Evolutionary conservation across 257 asterid species (phyloP).

Genomic region (Plantago elongata): DNA sequence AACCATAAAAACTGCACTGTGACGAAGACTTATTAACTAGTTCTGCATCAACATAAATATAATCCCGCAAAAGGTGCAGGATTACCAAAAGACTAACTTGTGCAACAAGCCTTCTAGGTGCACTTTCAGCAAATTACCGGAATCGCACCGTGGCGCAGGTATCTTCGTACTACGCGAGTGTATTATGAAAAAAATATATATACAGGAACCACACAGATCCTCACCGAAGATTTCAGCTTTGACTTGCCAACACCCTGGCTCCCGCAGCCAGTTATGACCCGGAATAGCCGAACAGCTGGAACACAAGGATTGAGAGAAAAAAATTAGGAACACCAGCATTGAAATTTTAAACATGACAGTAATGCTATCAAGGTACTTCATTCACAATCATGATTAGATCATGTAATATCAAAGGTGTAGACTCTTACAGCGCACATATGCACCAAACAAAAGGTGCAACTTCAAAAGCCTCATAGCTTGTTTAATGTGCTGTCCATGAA

Average conservation of each 20-base stretch:
- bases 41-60: neutral
- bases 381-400: neutral
- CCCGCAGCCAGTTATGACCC: slow-evolving; percentile 95
- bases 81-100: neutral
- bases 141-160: neutral
- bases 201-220: slow-evolving; percentile 1
- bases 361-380: neutral
- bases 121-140: neutral
- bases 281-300: slow-evolving; percentile 70
- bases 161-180: too few relatives aligned
- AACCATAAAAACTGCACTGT: too few relatives aligned
- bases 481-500: slow-evolving; percentile 93
- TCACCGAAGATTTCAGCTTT: slow-evolving; percentile 75
- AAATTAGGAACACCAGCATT: slow-evolving; percentile 10
- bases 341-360: neutral
- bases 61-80: neutral
- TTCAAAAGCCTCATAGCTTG: slow-evolving; percentile 88
- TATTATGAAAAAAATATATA: too few relatives aligned
- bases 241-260: slow-evolving; percentile 91
- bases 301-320: slow-evolving; percentile 7
- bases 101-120: neutral
- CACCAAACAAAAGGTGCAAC: slow-evolving; percentile 94
- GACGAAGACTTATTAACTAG: too few relatives aligned
- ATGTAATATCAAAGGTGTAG: slow-evolving; percentile 8
- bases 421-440: slow-evolving; percentile 79